Conservation (phyloP, 108 stramenopile genomes). For the Fragilaria crotonensis region DNA sequence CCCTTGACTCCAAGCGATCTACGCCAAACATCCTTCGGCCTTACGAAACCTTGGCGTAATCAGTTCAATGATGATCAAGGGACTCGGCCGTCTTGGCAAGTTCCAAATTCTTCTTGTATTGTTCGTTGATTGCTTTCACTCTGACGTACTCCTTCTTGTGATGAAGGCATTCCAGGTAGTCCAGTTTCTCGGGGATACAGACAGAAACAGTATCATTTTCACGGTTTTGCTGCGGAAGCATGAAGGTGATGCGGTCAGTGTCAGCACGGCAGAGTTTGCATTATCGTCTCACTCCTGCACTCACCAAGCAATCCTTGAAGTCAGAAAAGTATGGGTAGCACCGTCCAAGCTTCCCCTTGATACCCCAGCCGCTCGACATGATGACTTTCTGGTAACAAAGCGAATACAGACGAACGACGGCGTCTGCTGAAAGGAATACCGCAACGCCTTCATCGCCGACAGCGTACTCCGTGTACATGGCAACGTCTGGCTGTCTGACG, state of each 20-base stretch:
- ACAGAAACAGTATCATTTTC: slow-evolving; percentile 11
- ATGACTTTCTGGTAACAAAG: no score
- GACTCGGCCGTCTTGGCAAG: neutral
- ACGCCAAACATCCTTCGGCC: no score
- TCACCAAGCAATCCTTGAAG: slow-evolving; percentile 70
- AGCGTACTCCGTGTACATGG: no score
- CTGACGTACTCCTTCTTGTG: slow-evolving; percentile 67
- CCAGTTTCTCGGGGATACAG: slow-evolving; percentile 51
- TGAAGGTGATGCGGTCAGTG: neutral
- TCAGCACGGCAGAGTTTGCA: neutral
- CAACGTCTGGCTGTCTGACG: no score
- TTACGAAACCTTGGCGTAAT: no score
- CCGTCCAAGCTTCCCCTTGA: slow-evolving; percentile 60
- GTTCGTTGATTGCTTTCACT: slow-evolving; percentile 42
- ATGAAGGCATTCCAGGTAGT: slow-evolving; percentile 89
- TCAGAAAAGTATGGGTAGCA: slow-evolving; percentile 83
- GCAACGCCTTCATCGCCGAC: no score
- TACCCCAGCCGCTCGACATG: slow-evolving; percentile 75
- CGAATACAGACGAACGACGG: no score
- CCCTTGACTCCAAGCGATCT: no score
- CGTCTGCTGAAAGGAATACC: no score
- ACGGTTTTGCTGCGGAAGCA: slow-evolving; percentile 15
- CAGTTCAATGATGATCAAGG: no score
- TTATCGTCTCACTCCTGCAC: slow-evolving; percentile 11
- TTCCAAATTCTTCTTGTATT: slow-evolving; percentile 25